Conservation (phyloP, 495 filamentous ascomycete genomes). For the Penicillium macrosclerotiorum region DNA sequence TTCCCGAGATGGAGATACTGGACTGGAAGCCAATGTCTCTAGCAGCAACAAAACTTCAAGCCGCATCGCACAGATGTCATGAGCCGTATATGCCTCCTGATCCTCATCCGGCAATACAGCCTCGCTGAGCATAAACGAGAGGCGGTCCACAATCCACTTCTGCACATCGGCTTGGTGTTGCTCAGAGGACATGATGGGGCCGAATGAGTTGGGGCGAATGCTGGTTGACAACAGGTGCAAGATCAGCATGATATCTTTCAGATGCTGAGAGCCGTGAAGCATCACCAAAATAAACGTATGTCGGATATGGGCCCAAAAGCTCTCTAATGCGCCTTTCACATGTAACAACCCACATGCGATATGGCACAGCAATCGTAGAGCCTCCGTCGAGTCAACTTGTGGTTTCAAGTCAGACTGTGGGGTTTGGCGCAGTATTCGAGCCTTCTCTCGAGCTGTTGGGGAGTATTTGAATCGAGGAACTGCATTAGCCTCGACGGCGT, state of each 20-base stretch:
- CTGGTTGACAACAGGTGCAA: slow-evolving; percentile 59
- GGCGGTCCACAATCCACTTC: slow-evolving; percentile 56
- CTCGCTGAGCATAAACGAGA: slow-evolving; percentile 60
- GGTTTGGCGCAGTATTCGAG: slow-evolving; percentile 38
- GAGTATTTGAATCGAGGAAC: slow-evolving; percentile 52
- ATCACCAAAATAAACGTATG: slow-evolving; percentile 65
- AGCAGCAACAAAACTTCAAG: slow-evolving; percentile 57
- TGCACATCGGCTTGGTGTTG: slow-evolving; percentile 54
- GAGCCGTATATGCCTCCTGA: slow-evolving; percentile 43
- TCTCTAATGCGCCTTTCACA: slow-evolving; percentile 36
- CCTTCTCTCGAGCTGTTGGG: slow-evolving; percentile 37
- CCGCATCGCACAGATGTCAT: slow-evolving; percentile 55
- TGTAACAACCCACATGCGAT: slow-evolving; percentile 53
- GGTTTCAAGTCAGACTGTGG: slow-evolving; percentile 44
- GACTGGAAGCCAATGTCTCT: slow-evolving; percentile 45
- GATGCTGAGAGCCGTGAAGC: slow-evolving; percentile 55
- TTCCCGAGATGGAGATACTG: slow-evolving; percentile 30
- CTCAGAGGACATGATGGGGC: slow-evolving; percentile 54
- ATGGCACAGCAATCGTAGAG: slow-evolving; percentile 55
- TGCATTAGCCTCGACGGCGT: slow-evolving; percentile 55
- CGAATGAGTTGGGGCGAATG: slow-evolving; percentile 56
- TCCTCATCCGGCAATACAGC: slow-evolving; percentile 47
- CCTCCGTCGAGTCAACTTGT: slow-evolving; percentile 55
- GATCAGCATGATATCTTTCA: slow-evolving; percentile 57
- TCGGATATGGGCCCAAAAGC: slow-evolving; percentile 61